Conservation (phyloP, 768 basidiomycete genomes). For the Pleurotus tuoliensis region DNA sequence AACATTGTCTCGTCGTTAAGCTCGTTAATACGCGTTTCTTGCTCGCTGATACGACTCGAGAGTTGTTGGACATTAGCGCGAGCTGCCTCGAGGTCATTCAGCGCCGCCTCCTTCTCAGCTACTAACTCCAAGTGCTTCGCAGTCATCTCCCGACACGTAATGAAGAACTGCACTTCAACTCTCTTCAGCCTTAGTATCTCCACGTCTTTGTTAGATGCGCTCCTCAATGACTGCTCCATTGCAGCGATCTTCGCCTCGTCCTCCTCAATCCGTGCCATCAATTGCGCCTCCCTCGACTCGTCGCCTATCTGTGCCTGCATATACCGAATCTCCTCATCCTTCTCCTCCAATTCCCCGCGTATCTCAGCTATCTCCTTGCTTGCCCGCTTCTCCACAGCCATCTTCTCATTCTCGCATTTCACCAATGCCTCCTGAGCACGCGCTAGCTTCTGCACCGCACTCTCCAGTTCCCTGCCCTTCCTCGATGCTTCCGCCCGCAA, state of each 20-base stretch:
- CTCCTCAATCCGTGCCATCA: slow-evolving; percentile 66
- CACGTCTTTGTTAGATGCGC: slow-evolving; percentile 32
- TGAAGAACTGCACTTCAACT: slow-evolving; percentile 34
- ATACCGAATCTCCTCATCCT: slow-evolving; percentile 55
- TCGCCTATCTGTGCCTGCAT: slow-evolving; percentile 37
- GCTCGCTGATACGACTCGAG: slow-evolving; percentile 19
- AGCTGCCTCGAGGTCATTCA: slow-evolving; percentile 38
- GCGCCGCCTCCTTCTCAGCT: slow-evolving; percentile 49
- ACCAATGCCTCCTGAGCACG: slow-evolving; percentile 45
- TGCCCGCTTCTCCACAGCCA: slow-evolving; percentile 46
- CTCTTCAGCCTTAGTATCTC: slow-evolving; percentile 36
- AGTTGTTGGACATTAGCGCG: slow-evolving; percentile 27
- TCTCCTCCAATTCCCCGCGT: slow-evolving; percentile 42
- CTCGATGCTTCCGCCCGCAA: slow-evolving; percentile 36
- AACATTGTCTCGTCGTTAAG: slow-evolving; percentile 12
- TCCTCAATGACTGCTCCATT: slow-evolving; percentile 46
- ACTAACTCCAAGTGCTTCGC: slow-evolving; percentile 40
- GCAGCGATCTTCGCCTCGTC: slow-evolving; percentile 64
- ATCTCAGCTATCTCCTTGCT: slow-evolving; percentile 42
- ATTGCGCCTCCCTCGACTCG: slow-evolving; percentile 52
- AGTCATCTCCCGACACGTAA: slow-evolving; percentile 39
- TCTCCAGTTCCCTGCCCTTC: slow-evolving; percentile 41
- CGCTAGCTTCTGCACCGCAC: slow-evolving; percentile 43
- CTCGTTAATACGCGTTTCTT: slow-evolving; percentile 15
- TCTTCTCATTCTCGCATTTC: slow-evolving; percentile 55